phyloP scores from a whole-genome alignment of 345 rosid species.

The Populus deltoides region DNA sequence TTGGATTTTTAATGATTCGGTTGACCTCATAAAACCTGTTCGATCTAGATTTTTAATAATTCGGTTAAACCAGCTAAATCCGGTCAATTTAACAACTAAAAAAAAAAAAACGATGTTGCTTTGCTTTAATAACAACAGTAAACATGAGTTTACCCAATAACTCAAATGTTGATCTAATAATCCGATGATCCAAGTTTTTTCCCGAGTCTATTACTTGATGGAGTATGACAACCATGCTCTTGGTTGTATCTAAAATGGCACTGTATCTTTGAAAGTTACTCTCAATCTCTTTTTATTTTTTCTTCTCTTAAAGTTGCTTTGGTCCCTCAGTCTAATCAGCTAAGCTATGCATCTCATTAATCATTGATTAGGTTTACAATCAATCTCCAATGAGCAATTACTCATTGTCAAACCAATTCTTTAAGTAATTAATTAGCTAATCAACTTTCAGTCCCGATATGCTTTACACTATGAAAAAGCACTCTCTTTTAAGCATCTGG shows the following conservation, averaged over 20 bases:
- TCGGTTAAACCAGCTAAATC: no score
- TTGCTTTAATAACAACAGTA: no score
- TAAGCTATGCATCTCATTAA: slow-evolving; percentile 4
- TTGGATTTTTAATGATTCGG: no score
- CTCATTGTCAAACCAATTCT: not conserved
- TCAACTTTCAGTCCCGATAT: not conserved
- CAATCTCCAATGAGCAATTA: not conserved
- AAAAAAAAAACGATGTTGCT: no score
- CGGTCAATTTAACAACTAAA: no score
- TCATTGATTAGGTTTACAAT: slow-evolving; percentile 21
- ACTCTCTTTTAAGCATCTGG: not conserved
- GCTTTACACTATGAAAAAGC: not conserved
- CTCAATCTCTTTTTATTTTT: not conserved
- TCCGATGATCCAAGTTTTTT: no score
- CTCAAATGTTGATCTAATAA: no score
- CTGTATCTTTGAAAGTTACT: not conserved
- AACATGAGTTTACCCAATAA: no score
- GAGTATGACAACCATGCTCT: no score
- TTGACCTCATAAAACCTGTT: no score
- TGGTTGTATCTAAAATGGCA: not conserved
- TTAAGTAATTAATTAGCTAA: not conserved
- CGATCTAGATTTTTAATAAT: no score
- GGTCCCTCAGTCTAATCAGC: slow-evolving; percentile 8
- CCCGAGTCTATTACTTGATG: no score
- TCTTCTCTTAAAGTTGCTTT: slow-evolving; percentile 19